Base-by-base conservation (phyloP, 2,329 filamentous ascomycete genomes). In the Fusarium papillatum region DNA sequence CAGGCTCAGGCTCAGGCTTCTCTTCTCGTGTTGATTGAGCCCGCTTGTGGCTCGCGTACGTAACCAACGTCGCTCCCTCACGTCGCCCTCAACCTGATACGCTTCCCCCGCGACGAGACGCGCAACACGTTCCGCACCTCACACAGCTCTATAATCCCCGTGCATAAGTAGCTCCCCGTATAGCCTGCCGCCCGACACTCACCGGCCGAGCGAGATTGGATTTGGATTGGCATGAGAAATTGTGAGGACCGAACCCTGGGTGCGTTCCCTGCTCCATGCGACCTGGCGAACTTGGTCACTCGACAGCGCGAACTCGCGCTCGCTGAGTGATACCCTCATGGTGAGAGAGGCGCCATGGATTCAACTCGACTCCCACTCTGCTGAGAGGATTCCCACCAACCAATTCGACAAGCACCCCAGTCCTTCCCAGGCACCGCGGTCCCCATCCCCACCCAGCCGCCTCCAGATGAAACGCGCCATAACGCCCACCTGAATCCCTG, bases 381-480 rank as follows among this genome's bases (percentile, higher is more conserved):
- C 55, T 61, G 31, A 26, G 29, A 36, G 34, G 31, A 26, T 70
- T 66, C 71, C 68, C 46, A 62, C 71, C 71, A 76, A 76, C 72
- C 69, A 50, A 57, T 43, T 36, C 19, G 43, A 36, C 43, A 73
- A 57, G 62, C 61, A 55, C 41, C 63, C 73, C 11, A 48, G 29
- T 43, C 39, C 22, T 34, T 34, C 29, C 60, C 60, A 26, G 70
- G 57, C 59, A 55, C 63, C 41, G 61, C 55, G 64, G 59, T 63
- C 19, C 14, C 17, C 55, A 61, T 57, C 65, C 48, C 68, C 64
- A 75, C 70, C 69, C 65, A 73, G 69, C 48, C 38, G 48, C 67
- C 60, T 65, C 29, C 26, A 46, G 61, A 31, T 78, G 76, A 78
- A 78, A 78, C 76, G 59, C 76, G 69, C 76, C 74, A 77, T 78